Evolutionary conservation across 352 stramenopile species (phyloP).

Genomic region (Globisporangium emineosum): DNA sequence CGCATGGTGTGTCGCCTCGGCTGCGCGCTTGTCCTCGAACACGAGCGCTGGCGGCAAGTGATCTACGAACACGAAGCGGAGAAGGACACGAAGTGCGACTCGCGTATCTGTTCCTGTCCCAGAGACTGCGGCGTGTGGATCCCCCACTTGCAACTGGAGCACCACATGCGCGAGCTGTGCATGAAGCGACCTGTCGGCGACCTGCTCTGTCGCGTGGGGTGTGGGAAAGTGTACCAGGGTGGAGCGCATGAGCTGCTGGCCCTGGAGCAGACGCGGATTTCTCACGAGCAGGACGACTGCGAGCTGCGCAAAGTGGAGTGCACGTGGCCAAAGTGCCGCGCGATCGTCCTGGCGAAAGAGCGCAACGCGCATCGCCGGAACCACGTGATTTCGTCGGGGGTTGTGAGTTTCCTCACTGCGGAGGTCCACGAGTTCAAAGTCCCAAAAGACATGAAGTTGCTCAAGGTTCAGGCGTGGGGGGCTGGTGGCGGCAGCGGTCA

Average conservation of each 20-base stretch:
- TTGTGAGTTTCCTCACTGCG: conserved; percentile 56
- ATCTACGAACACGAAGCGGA: conserved; percentile 61
- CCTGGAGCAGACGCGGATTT: conserved; percentile 61
- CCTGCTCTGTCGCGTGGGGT: conserved; percentile 54
- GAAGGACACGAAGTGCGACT: conserved; percentile 34
- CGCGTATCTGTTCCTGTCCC: conserved; percentile 53
- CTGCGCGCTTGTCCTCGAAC: conserved; percentile 47
- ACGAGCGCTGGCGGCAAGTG: conserved; percentile 37
- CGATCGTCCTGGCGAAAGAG: conserved; percentile 47
- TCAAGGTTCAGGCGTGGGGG: conserved; percentile 77
- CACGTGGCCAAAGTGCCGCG: conserved; percentile 67
- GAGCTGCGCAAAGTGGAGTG: conserved; percentile 61
- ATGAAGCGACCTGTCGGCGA: conserved; percentile 59
- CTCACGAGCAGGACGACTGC: conserved; percentile 74
- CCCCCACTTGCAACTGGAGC: conserved; percentile 36
- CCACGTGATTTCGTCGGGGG: conserved; percentile 58
- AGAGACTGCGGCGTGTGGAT: conserved; percentile 71
- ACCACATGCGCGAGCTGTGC: conserved; percentile 59
- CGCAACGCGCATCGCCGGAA: conserved; percentile 55
- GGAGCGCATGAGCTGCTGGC: conserved; percentile 53
- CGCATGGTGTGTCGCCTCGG: conserved; percentile 69
- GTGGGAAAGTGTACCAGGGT: conserved; percentile 50
- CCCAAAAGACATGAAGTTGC: conserved; percentile 47
- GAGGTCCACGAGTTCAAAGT: conserved; percentile 69
- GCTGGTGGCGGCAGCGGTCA: conserved; percentile 64